Evolutionary conservation across 805 yeast species (phyloP).

Genomic region (Blastobotrys americana): DNA sequence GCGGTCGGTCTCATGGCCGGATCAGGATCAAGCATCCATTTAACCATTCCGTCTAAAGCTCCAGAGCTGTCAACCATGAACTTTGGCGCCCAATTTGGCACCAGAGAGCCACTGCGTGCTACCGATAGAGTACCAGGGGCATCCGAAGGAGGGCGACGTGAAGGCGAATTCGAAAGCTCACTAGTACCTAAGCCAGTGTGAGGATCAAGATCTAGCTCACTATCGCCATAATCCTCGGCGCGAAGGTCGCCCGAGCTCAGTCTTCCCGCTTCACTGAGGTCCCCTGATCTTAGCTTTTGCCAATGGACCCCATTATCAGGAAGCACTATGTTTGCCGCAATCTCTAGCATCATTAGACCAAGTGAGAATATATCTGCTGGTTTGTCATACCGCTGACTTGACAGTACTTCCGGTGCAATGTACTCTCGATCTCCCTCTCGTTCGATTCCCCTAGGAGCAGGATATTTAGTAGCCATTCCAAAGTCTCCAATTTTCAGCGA

Average conservation of each 20-base stretch:
- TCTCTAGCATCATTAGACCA: slow-evolving; percentile 87
- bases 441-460: slow-evolving; percentile 56
- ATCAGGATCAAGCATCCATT: slow-evolving; percentile 82
- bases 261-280: slow-evolving; percentile 88
- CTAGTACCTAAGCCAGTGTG: not conserved
- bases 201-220: not conserved
- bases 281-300: slow-evolving; percentile 94
- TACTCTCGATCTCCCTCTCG: slow-evolving; percentile 96
- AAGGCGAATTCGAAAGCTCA: not conserved
- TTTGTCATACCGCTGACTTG: slow-evolving; percentile 72
- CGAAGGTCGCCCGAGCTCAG: slow-evolving; percentile 56
- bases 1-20: slow-evolving; percentile 81
- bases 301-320: slow-evolving; percentile 97
- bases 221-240: slow-evolving; percentile 10
- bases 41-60: slow-evolving; percentile 70
- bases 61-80: slow-evolving; percentile 68
- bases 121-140: not conserved
- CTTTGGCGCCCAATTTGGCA: slow-evolving; percentile 78
- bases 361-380: slow-evolving; percentile 94
- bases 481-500: slow-evolving; percentile 91
- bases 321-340: slow-evolving; percentile 88
- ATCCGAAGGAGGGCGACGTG: slow-evolving; percentile 1
- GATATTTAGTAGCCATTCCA: slow-evolving; percentile 83
- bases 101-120: not conserved
- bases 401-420: slow-evolving; percentile 92